A percentile compares a stretch with the other conserved stretches of the same genome.
These are phyloP conservation scores for Diaporthe citrichinensis DNA, from an alignment of 2,329 filamentous ascomycete species.

Conservation along the genomic window DNA sequence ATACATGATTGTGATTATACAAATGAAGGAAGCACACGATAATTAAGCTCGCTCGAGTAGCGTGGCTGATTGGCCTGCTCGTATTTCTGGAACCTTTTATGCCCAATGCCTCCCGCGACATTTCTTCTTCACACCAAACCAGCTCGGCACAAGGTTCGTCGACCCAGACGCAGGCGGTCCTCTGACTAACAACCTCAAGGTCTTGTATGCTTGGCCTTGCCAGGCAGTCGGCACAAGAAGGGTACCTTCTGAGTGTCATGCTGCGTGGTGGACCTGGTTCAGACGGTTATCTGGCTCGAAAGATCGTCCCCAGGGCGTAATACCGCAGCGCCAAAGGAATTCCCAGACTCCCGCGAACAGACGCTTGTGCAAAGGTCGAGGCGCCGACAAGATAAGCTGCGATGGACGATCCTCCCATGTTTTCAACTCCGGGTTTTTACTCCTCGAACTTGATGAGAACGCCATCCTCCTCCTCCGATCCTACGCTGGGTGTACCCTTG, in stretches of 20 bases:
- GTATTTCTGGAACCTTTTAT: not conserved
- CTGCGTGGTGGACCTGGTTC: not conserved
- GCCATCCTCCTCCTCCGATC: not conserved
- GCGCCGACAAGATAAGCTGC: no score
- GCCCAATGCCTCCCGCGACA: not conserved
- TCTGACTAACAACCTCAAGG: not conserved
- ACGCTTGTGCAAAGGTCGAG: no score
- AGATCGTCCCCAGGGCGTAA: no score
- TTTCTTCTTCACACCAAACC: not conserved
- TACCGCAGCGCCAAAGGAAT: no score
- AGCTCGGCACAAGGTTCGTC: not conserved
- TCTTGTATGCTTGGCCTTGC: rapidly evolving
- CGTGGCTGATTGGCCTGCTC: not conserved
- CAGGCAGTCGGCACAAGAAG: not conserved
- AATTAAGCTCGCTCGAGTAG: not conserved
- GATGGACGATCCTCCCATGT: no score
- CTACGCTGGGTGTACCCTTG: not conserved
- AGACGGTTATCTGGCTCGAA: no score
- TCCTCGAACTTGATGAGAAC: not conserved
- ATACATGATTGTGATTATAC: not conserved
- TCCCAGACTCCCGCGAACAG: no score
- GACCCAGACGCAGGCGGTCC: not conserved
- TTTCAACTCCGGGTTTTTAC: no score
- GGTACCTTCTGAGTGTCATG: not conserved
- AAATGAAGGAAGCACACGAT: not conserved